Conservation (phyloP, 805 yeast genomes). For the Priceomyces medius region DNA sequence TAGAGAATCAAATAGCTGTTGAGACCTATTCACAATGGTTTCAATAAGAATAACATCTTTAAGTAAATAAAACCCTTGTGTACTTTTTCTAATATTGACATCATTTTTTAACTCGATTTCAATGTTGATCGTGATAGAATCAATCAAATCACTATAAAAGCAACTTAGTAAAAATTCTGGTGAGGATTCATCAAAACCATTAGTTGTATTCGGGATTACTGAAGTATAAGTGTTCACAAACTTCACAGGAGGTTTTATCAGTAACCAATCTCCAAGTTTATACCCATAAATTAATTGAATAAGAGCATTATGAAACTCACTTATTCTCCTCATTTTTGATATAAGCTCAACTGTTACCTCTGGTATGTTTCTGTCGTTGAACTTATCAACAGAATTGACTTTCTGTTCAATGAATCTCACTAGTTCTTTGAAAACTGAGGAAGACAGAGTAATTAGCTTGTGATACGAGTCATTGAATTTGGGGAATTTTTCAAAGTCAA, state of each 20-base stretch:
- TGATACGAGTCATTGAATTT: constrained; percentile 14
- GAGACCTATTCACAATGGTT: constrained; percentile 61
- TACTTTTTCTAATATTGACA: constrained; percentile 36
- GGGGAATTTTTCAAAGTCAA: constrained; percentile 12
- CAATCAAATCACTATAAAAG: constrained; percentile 75
- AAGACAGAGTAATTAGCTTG: constrained; percentile 20
- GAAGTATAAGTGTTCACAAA: constrained; percentile 47
- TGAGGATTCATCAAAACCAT: constrained; percentile 40
- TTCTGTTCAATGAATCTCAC: constrained; percentile 55
- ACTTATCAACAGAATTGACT: constrained; percentile 41
- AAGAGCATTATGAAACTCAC: constrained; percentile 60
- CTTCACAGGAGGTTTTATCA: constrained; percentile 53
- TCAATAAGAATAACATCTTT: constrained; percentile 75
- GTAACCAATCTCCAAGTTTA: constrained; percentile 68
- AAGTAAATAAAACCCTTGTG: constrained; percentile 68
- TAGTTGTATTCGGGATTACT: constrained; percentile 39
- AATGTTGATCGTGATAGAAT: constrained; percentile 62
- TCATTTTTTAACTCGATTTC: constrained; percentile 55
- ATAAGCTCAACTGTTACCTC: constrained; percentile 72
- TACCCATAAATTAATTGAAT: constrained; percentile 47
- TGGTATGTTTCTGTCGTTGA: constrained; percentile 68
- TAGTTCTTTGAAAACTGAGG: constrained; percentile 52
- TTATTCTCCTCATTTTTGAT: constrained; percentile 62
- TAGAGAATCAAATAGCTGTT: constrained; percentile 50
- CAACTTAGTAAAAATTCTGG: constrained; percentile 57